phyloP scores from a whole-genome alignment of 2,329 filamentous ascomycete genomes.

The Phaeosphaeriaceae sp. region DNA sequence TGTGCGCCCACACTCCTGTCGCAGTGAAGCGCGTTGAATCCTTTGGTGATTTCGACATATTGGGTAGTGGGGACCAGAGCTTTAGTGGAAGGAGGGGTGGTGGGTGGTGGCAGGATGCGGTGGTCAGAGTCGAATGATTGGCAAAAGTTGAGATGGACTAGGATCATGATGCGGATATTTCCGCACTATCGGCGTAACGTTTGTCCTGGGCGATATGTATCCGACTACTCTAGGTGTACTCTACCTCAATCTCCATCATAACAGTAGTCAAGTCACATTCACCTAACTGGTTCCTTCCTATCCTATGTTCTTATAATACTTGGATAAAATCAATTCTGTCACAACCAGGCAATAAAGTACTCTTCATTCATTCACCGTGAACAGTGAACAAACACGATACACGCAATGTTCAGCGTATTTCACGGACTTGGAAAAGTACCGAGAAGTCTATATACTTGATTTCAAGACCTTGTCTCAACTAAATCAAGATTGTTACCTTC shows the following conservation, averaged over 20 bases:
- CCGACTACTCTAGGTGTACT: neutral
- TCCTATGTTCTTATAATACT: neutral
- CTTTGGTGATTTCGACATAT: constrained; percentile 70
- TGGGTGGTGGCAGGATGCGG: constrained; percentile 19
- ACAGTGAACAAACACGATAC: constrained; percentile 12
- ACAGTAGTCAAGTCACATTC: neutral
- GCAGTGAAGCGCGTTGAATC: constrained; percentile 82
- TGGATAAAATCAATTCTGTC: neutral
- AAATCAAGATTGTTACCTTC: neutral
- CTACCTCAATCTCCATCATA: neutral
- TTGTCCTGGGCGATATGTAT: constrained; percentile 2
- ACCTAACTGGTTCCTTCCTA: neutral
- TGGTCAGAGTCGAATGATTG: constrained; percentile 36
- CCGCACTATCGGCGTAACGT: constrained; percentile 22
- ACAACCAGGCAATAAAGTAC: neutral
- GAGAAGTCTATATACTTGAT: neutral
- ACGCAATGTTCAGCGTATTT: constrained; percentile 15
- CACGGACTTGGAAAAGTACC: neutral
- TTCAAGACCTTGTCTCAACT: neutral
- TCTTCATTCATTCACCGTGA: constrained; percentile 12
- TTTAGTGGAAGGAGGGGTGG: constrained; percentile 6
- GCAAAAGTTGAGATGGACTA: constrained; percentile 41
- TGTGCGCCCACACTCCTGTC: constrained; percentile 72
- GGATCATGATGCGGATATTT: constrained; percentile 38
- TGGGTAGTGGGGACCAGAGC: constrained; percentile 14